Evolutionary conservation across 441 rosid genomes (phyloP), one percentile per base, ranked within the genome.

Genomic region (Pelargonium australe): DNA sequence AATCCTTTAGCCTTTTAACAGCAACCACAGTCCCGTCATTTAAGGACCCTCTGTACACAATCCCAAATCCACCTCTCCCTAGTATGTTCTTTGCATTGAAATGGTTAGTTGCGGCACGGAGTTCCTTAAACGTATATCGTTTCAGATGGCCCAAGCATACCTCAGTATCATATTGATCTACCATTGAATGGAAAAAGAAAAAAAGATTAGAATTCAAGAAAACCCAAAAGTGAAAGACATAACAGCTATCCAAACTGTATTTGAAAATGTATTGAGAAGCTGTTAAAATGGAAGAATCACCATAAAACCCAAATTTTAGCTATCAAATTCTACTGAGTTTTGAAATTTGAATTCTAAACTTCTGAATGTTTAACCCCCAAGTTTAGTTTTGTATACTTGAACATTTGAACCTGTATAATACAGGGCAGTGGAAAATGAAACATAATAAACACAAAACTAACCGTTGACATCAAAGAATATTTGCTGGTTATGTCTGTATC

Each of bases 1-100:
- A 95, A 67, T 93, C 98, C 76, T 85, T 90, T 70, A 93, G 89
- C 82, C 97, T 84, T 83, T 93, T 93, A 68, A 93, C 90, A 4
- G 97, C 98, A 12, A 90, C 92, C 67, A 89, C 62, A 34, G 87
- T 73, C 63, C 96, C 98, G 65, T 90, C 97, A 3, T 76, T 81
- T 66, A 92, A 84, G 69, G 83, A 74, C 41, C 97, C 98, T 83
- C 87, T 92, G 80, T 90, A 92, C 40, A 92, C 98, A 75, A 85
- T 84, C 31, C 97, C 98, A 58, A 87, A 92, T 16, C 98, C 98
- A 66, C 98, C 98, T 78, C 88, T 92, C 37, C 98, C 98, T 16
- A 92, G 78, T 68, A 92, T 80, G 80, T 80, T 82, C 80, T 80
- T 90, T 80, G 81, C 81, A 85, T 91, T 86, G 78, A 92, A 92